Percentiles rank a stretch among this genome's conserved stretches.
phyloP scores from a whole-genome alignment of 2,329 filamentous ascomycete genomes.

The Trichoderma hamatum region DNA sequence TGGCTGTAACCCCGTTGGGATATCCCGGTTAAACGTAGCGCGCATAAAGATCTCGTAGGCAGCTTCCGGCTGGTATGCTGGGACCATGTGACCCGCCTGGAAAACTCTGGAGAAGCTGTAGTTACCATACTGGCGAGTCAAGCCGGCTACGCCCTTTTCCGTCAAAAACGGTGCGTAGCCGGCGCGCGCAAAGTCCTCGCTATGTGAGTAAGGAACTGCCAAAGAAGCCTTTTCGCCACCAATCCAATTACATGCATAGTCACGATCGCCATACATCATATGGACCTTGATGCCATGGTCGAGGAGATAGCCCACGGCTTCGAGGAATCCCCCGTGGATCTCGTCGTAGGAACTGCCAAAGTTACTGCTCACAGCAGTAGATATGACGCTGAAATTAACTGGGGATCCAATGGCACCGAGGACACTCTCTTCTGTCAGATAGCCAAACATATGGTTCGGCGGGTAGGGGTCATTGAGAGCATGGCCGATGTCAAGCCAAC shows the following conservation, averaged over 20 bases:
- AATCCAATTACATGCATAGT: slow-evolving; percentile 66
- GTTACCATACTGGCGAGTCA: slow-evolving; percentile 75
- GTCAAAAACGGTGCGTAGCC: slow-evolving; percentile 73
- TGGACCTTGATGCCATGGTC: slow-evolving; percentile 68
- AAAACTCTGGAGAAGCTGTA: slow-evolving; percentile 68
- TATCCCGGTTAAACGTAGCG: slow-evolving; percentile 56
- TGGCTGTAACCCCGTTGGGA: slow-evolving; percentile 56
- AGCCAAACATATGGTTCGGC: slow-evolving; percentile 61
- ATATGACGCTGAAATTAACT: slow-evolving; percentile 57
- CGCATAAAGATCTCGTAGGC: slow-evolving; percentile 62
- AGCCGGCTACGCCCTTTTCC: slow-evolving; percentile 64
- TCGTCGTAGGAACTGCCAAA: slow-evolving; percentile 66
- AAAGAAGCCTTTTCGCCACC: slow-evolving; percentile 73
- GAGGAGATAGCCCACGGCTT: slow-evolving; percentile 61
- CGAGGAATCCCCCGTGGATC: slow-evolving; percentile 52
- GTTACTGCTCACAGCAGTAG: slow-evolving; percentile 48
- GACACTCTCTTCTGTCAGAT: slow-evolving; percentile 60
- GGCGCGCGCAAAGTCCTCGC: slow-evolving; percentile 54
- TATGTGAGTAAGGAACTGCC: slow-evolving; percentile 56
- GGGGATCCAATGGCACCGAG: slow-evolving; percentile 63
- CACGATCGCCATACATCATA: slow-evolving; percentile 68
- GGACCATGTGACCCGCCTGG: slow-evolving; percentile 65
- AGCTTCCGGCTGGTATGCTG: slow-evolving; percentile 61
- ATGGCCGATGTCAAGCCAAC: slow-evolving; percentile 64
- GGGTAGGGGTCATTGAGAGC: slow-evolving; percentile 63